Evolutionary conservation across 1,139 yeast species (phyloP).

Genomic region (Geotrichum histeridarum): DNA sequence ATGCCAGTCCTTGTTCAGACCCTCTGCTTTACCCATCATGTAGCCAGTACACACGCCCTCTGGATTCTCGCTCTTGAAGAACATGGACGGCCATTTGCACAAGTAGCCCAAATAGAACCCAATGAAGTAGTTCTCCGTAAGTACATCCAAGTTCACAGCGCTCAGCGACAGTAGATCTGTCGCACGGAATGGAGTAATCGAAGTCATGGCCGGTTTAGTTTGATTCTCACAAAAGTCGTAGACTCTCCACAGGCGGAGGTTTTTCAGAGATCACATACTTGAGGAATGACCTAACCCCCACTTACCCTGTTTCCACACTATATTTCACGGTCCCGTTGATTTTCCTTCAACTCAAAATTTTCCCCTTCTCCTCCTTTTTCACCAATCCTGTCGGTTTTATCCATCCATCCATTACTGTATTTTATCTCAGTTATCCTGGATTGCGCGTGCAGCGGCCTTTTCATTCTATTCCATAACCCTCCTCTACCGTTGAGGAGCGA

Average conservation of each 20-base stretch:
- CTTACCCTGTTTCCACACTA: not conserved
- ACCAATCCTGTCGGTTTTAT: not conserved
- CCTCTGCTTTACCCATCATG: constrained; percentile 96
- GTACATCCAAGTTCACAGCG: constrained; percentile 73
- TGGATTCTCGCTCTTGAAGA: constrained; percentile 63
- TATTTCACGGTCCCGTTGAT: not conserved
- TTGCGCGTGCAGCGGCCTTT: not conserved
- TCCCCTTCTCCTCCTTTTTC: not conserved
- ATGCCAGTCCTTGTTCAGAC: constrained; percentile 81
- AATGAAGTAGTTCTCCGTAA: constrained; percentile 84
- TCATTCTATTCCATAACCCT: not conserved
- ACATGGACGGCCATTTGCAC: constrained; percentile 80
- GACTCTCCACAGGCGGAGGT: not conserved
- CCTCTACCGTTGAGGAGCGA: not conserved
- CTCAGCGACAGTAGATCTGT: constrained; percentile 72
- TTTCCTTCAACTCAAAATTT: not conserved
- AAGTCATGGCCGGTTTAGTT: constrained; percentile 51
- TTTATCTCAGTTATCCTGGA: not conserved
- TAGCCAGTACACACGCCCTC: constrained; percentile 34
- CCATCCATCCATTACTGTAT: not conserved
- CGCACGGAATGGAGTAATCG: constrained; percentile 77
- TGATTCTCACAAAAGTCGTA: not conserved
- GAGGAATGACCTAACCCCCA: not conserved
- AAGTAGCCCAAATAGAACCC: constrained; percentile 82
- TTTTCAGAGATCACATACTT: not conserved